Conservation (phyloP, 495 filamentous ascomycete genomes). For the Penicillium bialowiezense region DNA sequence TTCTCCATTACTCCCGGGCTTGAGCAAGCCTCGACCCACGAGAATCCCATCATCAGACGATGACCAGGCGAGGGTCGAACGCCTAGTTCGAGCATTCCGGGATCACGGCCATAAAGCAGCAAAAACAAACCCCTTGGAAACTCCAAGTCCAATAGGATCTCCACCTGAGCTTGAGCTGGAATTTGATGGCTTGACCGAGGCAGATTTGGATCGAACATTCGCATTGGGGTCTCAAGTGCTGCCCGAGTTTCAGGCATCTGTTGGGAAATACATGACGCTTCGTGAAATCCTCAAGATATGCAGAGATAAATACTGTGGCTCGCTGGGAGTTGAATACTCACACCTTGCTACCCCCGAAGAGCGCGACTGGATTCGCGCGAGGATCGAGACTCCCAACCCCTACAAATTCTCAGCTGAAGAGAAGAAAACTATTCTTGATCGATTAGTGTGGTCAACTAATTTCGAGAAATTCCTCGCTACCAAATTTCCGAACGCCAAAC, state of each 20-base stretch:
- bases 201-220: not conserved
- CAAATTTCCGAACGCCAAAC: slow-evolving; percentile 99
- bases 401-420: slow-evolving; percentile 96
- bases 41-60: not conserved
- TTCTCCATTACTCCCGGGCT: not conserved
- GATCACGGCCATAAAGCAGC: not conserved
- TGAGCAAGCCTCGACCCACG: slow-evolving; percentile 62
- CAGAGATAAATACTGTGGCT: slow-evolving; percentile 93
- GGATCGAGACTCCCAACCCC: slow-evolving; percentile 86
- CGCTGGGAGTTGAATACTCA: slow-evolving; percentile 95
- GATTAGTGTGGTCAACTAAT: slow-evolving; percentile 95
- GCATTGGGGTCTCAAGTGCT: not conserved
- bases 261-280: slow-evolving; percentile 64
- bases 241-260: slow-evolving; percentile 50
- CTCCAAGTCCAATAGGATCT: not conserved
- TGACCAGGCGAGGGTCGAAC: not conserved
- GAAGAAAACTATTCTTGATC: slow-evolving; percentile 94
- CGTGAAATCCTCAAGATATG: slow-evolving; percentile 91
- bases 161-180: not conserved
- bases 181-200: not conserved
- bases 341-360: slow-evolving; percentile 96
- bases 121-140: not conserved
- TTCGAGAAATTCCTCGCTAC: slow-evolving; percentile 92
- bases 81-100: slow-evolving; percentile 1
- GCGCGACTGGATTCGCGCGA: slow-evolving; percentile 95